phyloP scores from a whole-genome alignment of 306 rosid genomes.

The Aeschynomene evenia region DNA sequence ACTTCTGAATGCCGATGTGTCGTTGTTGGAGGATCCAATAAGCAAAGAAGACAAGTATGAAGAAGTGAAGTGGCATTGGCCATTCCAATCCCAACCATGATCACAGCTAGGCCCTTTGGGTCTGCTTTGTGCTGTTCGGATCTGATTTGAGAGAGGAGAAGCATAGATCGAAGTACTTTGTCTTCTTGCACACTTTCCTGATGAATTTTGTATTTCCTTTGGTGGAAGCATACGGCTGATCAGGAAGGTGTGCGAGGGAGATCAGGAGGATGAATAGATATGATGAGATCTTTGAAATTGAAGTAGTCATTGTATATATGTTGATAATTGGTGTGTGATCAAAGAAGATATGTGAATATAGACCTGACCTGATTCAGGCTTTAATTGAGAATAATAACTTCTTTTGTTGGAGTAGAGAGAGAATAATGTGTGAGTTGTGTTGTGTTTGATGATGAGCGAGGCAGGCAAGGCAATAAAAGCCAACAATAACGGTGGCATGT shows the following conservation, averaged over 20 bases:
- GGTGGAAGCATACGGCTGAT: slow-evolving; percentile 4
- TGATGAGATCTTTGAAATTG: slow-evolving; percentile 34
- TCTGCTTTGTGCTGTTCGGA: slow-evolving; percentile 64
- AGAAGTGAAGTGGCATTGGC: slow-evolving; percentile 72
- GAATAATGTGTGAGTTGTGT: no score
- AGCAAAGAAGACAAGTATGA: slow-evolving; percentile 61
- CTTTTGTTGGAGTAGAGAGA: slow-evolving; percentile 10
- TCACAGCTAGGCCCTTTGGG: slow-evolving; percentile 64
- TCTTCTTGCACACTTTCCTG: slow-evolving; percentile 66
- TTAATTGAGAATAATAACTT: no score
- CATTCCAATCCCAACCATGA: slow-evolving; percentile 59
- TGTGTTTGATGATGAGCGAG: no score
- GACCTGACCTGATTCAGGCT: no score
- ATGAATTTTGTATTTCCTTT: slow-evolving; percentile 59
- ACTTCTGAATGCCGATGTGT: slow-evolving; percentile 36
- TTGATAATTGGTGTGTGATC: no score
- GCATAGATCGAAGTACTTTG: slow-evolving; percentile 68
- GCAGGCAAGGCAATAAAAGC: slow-evolving; percentile 16
- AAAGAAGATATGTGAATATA: no score
- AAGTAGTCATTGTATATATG: no score
- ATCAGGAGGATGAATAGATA: slow-evolving; percentile 32
- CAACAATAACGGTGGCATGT: slow-evolving; percentile 14
- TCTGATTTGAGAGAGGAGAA: slow-evolving; percentile 62
- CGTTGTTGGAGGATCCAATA: slow-evolving; percentile 19
- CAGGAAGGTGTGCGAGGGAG: slow-evolving; percentile 24